Percentiles rank a stretch among this genome's conserved stretches.
Evolutionary conservation across 345 rosid genomes (phyloP).

Genomic region (Aethionema arabicum): DNA sequence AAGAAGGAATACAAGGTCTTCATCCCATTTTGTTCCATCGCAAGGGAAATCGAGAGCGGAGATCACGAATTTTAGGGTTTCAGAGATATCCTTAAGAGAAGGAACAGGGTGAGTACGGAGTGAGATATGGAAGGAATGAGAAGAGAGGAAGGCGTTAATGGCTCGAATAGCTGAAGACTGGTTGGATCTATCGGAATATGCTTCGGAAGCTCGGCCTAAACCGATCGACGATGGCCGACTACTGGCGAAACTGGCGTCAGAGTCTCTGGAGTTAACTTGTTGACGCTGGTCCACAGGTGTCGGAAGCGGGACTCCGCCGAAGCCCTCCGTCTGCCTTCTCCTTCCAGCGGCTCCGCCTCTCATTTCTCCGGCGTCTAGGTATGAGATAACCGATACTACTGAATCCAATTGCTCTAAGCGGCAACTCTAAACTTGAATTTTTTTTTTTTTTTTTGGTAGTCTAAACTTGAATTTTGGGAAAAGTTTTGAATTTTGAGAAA

Average conservation of each 20-base stretch:
- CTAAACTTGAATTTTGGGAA: too few relatives aligned
- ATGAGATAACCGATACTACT: neutral
- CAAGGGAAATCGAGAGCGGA: conserved; percentile 50
- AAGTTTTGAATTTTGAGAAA: too few relatives aligned
- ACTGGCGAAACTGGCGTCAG: conserved; percentile 88
- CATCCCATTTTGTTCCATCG: conserved; percentile 48
- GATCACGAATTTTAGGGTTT: conserved; percentile 54
- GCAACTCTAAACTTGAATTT: too few relatives aligned
- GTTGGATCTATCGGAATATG: conserved; percentile 52
- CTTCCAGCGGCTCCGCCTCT: conserved; percentile 37
- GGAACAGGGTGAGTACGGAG: conserved; percentile 47
- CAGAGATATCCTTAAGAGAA: conserved; percentile 63
- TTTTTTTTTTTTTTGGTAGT: too few relatives aligned
- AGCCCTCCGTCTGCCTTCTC: conserved; percentile 31
- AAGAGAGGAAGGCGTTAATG: conserved; percentile 63
- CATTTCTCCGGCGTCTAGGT: conserved; percentile 21
- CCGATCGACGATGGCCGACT: conserved; percentile 82
- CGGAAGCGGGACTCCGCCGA: conserved; percentile 30
- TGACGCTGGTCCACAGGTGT: conserved; percentile 34
- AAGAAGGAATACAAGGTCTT: conserved; percentile 58
- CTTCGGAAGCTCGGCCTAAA: conserved; percentile 52
- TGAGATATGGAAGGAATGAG: conserved; percentile 49
- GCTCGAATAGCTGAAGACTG: conserved; percentile 56
- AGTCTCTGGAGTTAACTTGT: conserved; percentile 53
- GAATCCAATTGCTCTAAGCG: too few relatives aligned